A percentile compares a stretch with the other conserved stretches of the same genome.
phyloP scores from a whole-genome alignment of 495 filamentous ascomycete species.

The Tuber melanosporum region DNA sequence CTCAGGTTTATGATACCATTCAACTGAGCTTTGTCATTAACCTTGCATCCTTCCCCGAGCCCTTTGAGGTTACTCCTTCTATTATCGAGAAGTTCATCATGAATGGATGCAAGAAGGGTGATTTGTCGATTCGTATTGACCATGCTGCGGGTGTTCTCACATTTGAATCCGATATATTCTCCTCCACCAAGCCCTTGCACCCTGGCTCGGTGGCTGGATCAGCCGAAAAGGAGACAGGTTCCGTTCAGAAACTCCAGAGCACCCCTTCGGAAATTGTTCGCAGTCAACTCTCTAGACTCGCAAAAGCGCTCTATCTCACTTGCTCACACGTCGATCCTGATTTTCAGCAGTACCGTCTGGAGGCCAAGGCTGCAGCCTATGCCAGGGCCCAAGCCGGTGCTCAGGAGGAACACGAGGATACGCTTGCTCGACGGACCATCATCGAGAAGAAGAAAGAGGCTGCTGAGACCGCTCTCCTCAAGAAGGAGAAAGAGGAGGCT shows the following conservation, averaged over 20 bases:
- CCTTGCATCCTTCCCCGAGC: constrained; percentile 91
- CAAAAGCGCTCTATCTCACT: constrained; percentile 83
- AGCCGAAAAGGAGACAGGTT: constrained; percentile 74
- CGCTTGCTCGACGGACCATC: constrained; percentile 73
- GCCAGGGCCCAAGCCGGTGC: constrained; percentile 75
- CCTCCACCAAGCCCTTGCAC: constrained; percentile 87
- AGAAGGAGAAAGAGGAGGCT: constrained; percentile 87
- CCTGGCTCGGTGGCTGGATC: constrained; percentile 78
- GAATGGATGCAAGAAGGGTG: constrained; percentile 99
- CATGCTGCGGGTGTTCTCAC: constrained; percentile 90
- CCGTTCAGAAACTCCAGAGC: constrained; percentile 91
- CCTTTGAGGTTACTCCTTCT: constrained; percentile 83
- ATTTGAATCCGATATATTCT: constrained; percentile 97
- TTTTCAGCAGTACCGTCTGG: constrained; percentile 69
- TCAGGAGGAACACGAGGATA: constrained; percentile 85
- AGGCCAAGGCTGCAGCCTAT: constrained; percentile 73
- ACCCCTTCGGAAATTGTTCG: constrained; percentile 97
- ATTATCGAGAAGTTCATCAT: constrained; percentile 99
- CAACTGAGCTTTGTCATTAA: constrained; percentile 89
- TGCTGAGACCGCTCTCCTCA: constrained; percentile 73
- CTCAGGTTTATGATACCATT: constrained; percentile 97
- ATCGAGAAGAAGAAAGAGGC: constrained; percentile 96
- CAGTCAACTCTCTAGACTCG: constrained; percentile 82
- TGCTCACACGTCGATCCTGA: constrained; percentile 90
- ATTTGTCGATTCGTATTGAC: constrained; percentile 91